Conservation (phyloP, 1,139 yeast species). For the Protomyces lactucae-debilis region DNA sequence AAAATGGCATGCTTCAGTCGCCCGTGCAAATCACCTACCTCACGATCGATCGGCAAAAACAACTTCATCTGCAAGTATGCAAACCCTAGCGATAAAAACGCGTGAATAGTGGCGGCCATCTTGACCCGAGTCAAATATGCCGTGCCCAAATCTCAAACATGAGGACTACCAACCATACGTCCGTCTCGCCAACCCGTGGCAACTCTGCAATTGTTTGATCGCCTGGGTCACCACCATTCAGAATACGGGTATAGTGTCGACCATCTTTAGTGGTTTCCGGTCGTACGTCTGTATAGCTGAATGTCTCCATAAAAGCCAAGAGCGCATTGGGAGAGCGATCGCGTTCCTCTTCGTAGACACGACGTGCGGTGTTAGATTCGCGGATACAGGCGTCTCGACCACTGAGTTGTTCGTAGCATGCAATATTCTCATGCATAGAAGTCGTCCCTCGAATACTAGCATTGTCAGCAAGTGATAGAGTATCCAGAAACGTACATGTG, state of each 20-base stretch:
- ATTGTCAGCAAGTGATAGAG: too few relatives aligned
- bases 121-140: too few relatives aligned
- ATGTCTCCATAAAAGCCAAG: background rate
- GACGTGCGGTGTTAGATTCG: background rate
- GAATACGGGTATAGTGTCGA: background rate
- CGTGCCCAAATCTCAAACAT: background rate
- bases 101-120: too few relatives aligned
- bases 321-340: background rate
- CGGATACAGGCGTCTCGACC: background rate
- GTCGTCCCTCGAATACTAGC: background rate
- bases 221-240: background rate
- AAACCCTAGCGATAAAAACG: too few relatives aligned
- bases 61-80: too few relatives aligned
- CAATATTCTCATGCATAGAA: background rate
- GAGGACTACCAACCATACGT: background rate
- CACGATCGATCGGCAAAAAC: too few relatives aligned
- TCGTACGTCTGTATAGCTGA: background rate
- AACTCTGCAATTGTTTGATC: background rate
- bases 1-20: too few relatives aligned
- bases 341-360: background rate
- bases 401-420: background rate
- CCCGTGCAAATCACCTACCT: too few relatives aligned
- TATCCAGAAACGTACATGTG: background rate
- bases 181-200: background rate
- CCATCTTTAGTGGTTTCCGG: background rate